Evolutionary conservation across 352 stramenopile species (phyloP), one percentile per base, ranked within the genome.

Genomic region (Blastocystis sp.): DNA sequence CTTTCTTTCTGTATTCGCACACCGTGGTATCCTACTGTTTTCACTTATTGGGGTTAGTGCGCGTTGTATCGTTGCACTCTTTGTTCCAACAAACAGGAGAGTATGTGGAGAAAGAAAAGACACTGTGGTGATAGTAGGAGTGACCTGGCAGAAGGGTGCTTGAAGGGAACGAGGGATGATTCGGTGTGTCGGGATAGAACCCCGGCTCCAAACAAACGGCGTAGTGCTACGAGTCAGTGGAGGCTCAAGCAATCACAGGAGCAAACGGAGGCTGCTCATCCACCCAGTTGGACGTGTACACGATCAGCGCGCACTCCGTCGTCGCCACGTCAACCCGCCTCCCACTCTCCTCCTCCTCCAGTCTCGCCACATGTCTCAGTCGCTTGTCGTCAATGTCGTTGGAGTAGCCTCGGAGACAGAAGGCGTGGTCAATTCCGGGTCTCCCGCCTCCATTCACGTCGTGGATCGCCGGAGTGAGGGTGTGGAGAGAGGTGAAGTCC

Each of bases 261-360:
- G 41, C 55, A 55, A 88, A 88, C 19, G 78, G 78, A 37, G 55
- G 33, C 6, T 70, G 26, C 29, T 89, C 79, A 13, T 79, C 31
- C 10, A 89, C 31, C 79, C 79, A 89, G 79, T 89, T 89, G 16
- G 79, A 80, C 26, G 79, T 80, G 19, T 89, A 89, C 55, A 89
- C 67, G 66, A 89, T 89, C 63, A 89, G 33, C n/a, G 79, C 79
- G 45, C 63, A 80, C 41, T 89, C 79, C 19, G 79, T 89, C 19
- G 79, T 89, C 1, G 29, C 33, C 26, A 89, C 31, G 13, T 89
- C 55, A 1, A 77, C 29, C 9, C 65, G 51, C n/a, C 79, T 60
- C 41, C 79, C 79, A 61, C 79, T 89, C 60, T 89, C 79, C 13
- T 80, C 60, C 50, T 89, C 79, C 33, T 62, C 31, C 39, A 89